phyloP scores from a whole-genome alignment of 2,329 filamentous ascomycete genomes.

The Aspergillus viridinutans region DNA sequence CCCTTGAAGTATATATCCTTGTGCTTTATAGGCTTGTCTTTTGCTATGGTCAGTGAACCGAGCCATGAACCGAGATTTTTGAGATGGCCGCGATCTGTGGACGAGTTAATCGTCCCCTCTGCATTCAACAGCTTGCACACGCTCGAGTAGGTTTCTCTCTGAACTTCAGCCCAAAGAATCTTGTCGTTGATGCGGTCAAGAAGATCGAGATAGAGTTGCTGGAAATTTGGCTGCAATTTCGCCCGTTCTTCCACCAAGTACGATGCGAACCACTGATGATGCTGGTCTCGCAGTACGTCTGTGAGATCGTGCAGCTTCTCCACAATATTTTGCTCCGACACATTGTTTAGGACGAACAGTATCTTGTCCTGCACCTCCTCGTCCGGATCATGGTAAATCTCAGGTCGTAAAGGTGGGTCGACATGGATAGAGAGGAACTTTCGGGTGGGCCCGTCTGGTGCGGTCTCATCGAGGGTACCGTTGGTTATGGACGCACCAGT shows the following conservation, averaged over 20 bases:
- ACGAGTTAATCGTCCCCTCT: conserved; percentile 77
- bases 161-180: conserved; percentile 77
- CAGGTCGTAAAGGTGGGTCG: conserved; percentile 61
- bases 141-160: conserved; percentile 87
- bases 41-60: conserved; percentile 84
- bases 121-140: conserved; percentile 84
- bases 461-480: conserved; percentile 63
- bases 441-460: conserved; percentile 58
- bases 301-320: conserved; percentile 79
- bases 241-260: conserved; percentile 95
- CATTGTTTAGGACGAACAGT: conserved; percentile 92
- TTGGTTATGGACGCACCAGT: conserved; percentile 55
- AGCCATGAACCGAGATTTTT: conserved; percentile 95
- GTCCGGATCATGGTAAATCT: conserved; percentile 74
- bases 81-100: conserved; percentile 78
- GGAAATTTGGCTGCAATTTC: conserved; percentile 96
- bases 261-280: conserved; percentile 94
- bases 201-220: conserved; percentile 85
- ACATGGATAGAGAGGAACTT: conserved; percentile 76
- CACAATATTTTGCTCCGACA: conserved; percentile 83
- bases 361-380: conserved; percentile 88
- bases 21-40: conserved; percentile 92
- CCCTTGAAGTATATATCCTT: conserved; percentile 97
- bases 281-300: conserved; percentile 70
- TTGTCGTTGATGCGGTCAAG: conserved; percentile 77